Conservation (phyloP, 2,329 filamentous ascomycete genomes). For the Aspergillus ibericus region DNA sequence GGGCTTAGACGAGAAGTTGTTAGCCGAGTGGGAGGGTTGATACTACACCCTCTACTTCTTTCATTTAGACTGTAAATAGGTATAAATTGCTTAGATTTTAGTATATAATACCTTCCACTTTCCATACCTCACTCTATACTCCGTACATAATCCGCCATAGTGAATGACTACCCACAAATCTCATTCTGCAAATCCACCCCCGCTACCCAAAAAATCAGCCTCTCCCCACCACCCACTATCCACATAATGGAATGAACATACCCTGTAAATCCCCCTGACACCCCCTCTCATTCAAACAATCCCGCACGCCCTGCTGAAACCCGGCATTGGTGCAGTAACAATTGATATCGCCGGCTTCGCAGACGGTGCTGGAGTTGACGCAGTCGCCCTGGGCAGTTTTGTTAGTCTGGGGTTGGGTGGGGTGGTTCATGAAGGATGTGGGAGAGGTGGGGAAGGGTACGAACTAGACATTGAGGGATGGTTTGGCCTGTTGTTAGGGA, state of each 20-base stretch:
- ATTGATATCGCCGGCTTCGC: background rate
- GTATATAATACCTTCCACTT: background rate
- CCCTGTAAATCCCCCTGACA: background rate
- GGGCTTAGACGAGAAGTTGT: constrained; percentile 52
- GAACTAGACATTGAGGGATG: background rate
- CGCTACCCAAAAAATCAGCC: background rate
- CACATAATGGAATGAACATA: background rate
- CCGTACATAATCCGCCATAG: no score
- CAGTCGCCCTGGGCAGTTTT: background rate
- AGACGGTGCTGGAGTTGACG: background rate
- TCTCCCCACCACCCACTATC: background rate
- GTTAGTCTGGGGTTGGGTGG: no score
- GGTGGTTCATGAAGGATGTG: no score
- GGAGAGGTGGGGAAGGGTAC: no score
- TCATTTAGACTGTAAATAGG: background rate
- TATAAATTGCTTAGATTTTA: background rate
- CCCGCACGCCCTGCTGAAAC: background rate
- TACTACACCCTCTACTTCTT: background rate
- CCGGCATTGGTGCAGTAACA: background rate
- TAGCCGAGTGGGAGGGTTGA: constrained; percentile 46
- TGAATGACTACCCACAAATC: background rate
- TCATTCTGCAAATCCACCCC: background rate
- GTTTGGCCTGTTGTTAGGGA: background rate
- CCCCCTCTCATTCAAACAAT: background rate
- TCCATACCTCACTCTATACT: no score